A percentile compares a stretch with the other conserved stretches of the same genome.
These are phyloP conservation scores for Irpex sp. DNA, from an alignment of 1,284 basidiomycete genomes.

Conservation along the genomic window DNA sequence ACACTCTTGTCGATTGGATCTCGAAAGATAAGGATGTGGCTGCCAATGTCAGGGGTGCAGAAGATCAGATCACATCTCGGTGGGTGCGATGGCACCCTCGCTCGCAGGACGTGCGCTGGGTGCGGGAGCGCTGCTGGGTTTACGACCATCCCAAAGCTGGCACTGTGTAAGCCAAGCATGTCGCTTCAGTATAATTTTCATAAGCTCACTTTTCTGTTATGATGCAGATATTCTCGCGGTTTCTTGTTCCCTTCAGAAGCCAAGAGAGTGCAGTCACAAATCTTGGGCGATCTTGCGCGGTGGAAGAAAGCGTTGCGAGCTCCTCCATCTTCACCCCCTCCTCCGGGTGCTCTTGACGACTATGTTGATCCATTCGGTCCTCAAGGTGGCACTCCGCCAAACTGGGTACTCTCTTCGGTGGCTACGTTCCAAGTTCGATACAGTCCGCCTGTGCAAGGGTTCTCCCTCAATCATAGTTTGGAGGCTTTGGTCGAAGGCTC, in stretches of 20 bases:
- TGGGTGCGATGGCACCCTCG: constrained; percentile 93
- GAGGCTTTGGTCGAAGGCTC: constrained; percentile 91
- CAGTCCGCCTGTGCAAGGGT: constrained; percentile 61
- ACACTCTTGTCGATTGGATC: constrained; percentile 88
- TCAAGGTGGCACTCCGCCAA: constrained; percentile 40
- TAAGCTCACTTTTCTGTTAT: not conserved
- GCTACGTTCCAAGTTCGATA: constrained; percentile 85
- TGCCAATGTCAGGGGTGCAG: constrained; percentile 75
- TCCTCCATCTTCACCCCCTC: constrained; percentile 10
- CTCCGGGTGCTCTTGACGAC: constrained; percentile 6
- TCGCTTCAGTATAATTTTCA: not conserved
- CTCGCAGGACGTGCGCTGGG: constrained; percentile 80
- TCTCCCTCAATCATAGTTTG: constrained; percentile 72
- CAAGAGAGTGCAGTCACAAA: constrained; percentile 55
- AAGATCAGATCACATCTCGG: constrained; percentile 93
- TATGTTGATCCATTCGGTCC: constrained; percentile 17
- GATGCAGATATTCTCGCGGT: constrained; percentile 85
- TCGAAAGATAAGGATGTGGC: constrained; percentile 71
- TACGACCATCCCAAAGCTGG: constrained; percentile 95
- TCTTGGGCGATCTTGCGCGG: constrained; percentile 24
- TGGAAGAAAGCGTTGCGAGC: constrained; percentile 16
- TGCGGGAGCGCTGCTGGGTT: constrained; percentile 93
- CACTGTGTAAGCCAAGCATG: constrained; percentile 68
- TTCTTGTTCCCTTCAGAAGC: constrained; percentile 96
- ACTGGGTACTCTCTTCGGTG: constrained; percentile 83